Evolutionary conservation across 192 early-diverging fungal genomes (phyloP).

Genomic region (Coemansia sp.): DNA sequence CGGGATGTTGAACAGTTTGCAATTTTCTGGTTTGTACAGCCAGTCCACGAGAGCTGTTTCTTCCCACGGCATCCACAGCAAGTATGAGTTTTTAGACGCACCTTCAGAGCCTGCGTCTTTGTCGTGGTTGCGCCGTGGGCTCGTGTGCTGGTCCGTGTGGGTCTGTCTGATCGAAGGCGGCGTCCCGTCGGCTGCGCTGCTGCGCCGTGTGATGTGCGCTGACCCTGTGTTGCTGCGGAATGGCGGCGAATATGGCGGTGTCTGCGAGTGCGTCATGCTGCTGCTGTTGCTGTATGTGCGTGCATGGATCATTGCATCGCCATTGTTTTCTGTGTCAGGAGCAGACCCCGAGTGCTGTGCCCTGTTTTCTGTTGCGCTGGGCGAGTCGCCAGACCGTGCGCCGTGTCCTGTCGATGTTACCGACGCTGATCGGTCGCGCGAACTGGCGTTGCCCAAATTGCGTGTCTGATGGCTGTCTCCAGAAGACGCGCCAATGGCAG

Average conservation of each 20-base stretch:
- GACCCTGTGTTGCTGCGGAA: constrained; percentile 19
- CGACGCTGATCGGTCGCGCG: constrained; percentile 1
- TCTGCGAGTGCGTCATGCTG: constrained; percentile 14
- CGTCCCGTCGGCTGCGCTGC: constrained; percentile 13
- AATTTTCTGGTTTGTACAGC: constrained; percentile 48
- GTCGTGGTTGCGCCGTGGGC: not conserved
- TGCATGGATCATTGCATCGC: constrained; percentile 8
- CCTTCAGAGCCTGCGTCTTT: not conserved
- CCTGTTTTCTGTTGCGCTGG: constrained; percentile 1
- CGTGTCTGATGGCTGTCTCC: not conserved
- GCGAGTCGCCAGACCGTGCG: not conserved
- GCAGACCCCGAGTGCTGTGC: not conserved
- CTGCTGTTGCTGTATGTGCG: constrained; percentile 22
- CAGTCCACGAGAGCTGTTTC: constrained; percentile 44
- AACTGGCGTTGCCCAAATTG: not conserved
- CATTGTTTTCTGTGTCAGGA: not conserved
- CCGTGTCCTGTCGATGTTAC: not conserved
- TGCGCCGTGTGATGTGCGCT: not conserved
- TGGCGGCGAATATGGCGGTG: constrained; percentile 10
- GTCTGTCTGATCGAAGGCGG: constrained; percentile 38
- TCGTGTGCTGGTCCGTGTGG: constrained; percentile 17
- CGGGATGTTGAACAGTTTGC: constrained; percentile 50
- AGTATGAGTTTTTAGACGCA: constrained; percentile 26
- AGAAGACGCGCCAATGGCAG: not conserved
- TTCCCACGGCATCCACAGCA: constrained; percentile 53